Evolutionary conservation across 495 filamentous ascomycete species (phyloP), one percentile per base, ranked within the genome.

Genomic region (Glarea lozoyensis): DNA sequence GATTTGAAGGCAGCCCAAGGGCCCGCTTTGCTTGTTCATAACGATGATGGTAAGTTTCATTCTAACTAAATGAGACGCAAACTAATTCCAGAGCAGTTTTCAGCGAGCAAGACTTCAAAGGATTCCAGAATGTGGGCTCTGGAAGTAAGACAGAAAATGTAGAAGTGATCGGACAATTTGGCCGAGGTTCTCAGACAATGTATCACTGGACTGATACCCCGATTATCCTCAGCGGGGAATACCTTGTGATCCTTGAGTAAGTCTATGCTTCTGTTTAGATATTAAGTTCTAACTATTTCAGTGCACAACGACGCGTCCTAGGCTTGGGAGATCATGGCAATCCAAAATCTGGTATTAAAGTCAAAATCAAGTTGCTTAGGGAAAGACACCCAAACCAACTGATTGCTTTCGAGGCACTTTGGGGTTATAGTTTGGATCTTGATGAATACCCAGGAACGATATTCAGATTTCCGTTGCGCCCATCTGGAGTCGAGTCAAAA

Each of bases 131-230:
- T 27, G 57, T 69, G 21, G 65, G 65, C 10, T 50, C 56, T n/a
- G 63, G 63, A 2, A 64, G 65, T 15, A 69, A 67, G 37, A 23
- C 38, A 24, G 30, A 57, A 10, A 56, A 66, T 37, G 29, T 27
- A 10, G 46, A 45, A 4, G 53, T 62, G 4, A 65, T 65, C 11
- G 65, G 65, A 18, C 62, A 60, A 44, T 69, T 66, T 37, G 65
- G 65, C 10, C 49, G 65, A 10, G 65, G 65, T 6, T 61, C 62
- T 10, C 53, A 66, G 32, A 67, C 60, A 6, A 67, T 67, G 64
- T 69, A 63, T 52, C 65, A 69, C 41, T 69, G 63, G 55, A 67
- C 65, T 29, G 59, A 62, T 30, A 59, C 62, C 10, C 65, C 65
- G 13, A 65, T 63, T 50, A 55, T 67, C 12, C 41, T 69, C 27